Evolutionary conservation across 2,329 filamentous ascomycete species (phyloP).

Genomic region (Colletotrichum horii): DNA sequence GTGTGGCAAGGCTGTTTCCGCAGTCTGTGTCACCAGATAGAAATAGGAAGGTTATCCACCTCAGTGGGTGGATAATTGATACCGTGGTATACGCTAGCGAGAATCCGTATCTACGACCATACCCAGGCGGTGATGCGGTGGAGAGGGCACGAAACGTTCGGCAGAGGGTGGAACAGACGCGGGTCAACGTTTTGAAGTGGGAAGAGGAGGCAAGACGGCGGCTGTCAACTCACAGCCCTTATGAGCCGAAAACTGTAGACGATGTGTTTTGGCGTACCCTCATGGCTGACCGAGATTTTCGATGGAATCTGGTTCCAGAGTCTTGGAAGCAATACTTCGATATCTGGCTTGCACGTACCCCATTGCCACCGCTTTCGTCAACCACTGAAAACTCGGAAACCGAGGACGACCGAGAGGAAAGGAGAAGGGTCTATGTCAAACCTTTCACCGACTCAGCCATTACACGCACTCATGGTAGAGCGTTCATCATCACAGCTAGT

Average conservation of each 20-base stretch:
- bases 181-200: neutral
- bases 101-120: neutral
- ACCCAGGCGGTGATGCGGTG: neutral
- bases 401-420: neutral
- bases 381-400: neutral
- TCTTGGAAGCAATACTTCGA: neutral
- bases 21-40: neutral
- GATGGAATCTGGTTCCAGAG: neutral
- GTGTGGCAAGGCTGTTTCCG: neutral
- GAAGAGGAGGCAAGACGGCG: neutral
- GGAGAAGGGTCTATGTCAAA: neutral
- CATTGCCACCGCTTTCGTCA: neutral
- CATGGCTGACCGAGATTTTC: neutral
- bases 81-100: neutral
- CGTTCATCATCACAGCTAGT: neutral
- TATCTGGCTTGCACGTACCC: neutral
- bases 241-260: neutral
- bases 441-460: neutral
- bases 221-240: neutral
- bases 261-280: neutral
- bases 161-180: neutral
- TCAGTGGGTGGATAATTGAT: neutral
- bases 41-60: neutral
- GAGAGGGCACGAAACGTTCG: neutral
- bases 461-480: neutral